phyloP scores from a whole-genome alignment of 352 stramenopile species.

The Phytophthora boehmeriae region DNA sequence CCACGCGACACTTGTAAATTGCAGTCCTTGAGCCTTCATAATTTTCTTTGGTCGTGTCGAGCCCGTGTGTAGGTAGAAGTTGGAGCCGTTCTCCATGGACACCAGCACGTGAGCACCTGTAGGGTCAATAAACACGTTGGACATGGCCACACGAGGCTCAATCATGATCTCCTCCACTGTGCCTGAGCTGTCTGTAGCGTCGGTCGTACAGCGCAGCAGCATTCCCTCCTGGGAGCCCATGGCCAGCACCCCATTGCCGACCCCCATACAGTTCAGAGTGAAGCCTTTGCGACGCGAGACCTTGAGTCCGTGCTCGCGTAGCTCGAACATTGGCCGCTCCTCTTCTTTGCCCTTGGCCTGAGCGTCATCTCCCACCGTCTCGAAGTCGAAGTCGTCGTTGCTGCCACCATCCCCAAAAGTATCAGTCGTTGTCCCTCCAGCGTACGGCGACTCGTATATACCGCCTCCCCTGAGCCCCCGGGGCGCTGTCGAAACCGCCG shows the following conservation, averaged over 20 bases:
- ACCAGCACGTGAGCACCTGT: slow-evolving; percentile 82
- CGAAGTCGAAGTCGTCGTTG: slow-evolving; percentile 84
- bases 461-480: slow-evolving; percentile 1
- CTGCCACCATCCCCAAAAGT: slow-evolving; percentile 43
- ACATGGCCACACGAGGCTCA: slow-evolving; percentile 84
- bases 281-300: slow-evolving; percentile 86
- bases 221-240: slow-evolving; percentile 85
- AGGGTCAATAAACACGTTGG: slow-evolving; percentile 82
- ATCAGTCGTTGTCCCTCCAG: slow-evolving; percentile 20
- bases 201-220: slow-evolving; percentile 78
- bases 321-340: slow-evolving; percentile 85
- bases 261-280: slow-evolving; percentile 80
- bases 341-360: slow-evolving; percentile 54
- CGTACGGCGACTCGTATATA: slow-evolving; percentile 50
- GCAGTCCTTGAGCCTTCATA: slow-evolving; percentile 78
- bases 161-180: slow-evolving; percentile 90
- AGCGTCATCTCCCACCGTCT: slow-evolving; percentile 56
- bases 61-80: slow-evolving; percentile 84
- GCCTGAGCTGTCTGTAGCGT: slow-evolving; percentile 75
- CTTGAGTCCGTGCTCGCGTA: slow-evolving; percentile 87
- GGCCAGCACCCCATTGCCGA: slow-evolving; percentile 82
- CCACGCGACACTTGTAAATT: slow-evolving; percentile 86
- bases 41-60: slow-evolving; percentile 86
- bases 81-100: slow-evolving; percentile 89
- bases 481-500: slow-evolving; percentile 19